Conservation (phyloP, 2,329 filamentous ascomycete genomes). For the Paramyrothecium roridum region DNA sequence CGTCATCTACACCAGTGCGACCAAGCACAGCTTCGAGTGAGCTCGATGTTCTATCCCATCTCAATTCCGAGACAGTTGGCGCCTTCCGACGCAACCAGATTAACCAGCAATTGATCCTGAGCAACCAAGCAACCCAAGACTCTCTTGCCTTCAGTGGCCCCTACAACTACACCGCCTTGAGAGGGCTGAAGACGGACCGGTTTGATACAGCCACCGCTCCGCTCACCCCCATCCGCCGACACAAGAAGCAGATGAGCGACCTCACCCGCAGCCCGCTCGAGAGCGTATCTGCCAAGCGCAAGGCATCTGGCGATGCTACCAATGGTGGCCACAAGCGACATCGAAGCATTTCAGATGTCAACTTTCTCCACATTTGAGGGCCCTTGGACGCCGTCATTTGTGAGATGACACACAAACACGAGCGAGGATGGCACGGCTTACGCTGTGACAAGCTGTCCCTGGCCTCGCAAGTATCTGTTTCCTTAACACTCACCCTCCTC, state of each 20-base stretch:
- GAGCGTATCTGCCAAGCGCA: constrained; percentile 49
- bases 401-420: constrained; percentile 28
- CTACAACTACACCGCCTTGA: constrained; percentile 57
- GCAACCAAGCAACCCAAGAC: constrained; percentile 58
- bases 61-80: constrained; percentile 65
- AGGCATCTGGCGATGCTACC: constrained; percentile 43
- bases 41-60: constrained; percentile 52
- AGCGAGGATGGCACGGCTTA: constrained; percentile 42
- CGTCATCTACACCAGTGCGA: constrained; percentile 49
- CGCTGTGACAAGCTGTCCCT: constrained; percentile 32
- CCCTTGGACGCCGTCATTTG: constrained; percentile 3
- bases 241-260: constrained; percentile 45
- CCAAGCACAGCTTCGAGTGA: constrained; percentile 47
- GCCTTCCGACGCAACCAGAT: constrained; percentile 72
- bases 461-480: constrained; percentile 30
- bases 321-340: constrained; percentile 50
- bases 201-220: constrained; percentile 64
- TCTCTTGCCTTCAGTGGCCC: constrained; percentile 60
- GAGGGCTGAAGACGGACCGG: constrained; percentile 63
- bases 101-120: constrained; percentile 58
- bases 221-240: constrained; percentile 64
- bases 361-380: constrained; percentile 38
- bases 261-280: constrained; percentile 48
- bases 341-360: constrained; percentile 57
- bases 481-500: constrained; percentile 8